Conservation (phyloP, 2,329 filamentous ascomycete species). For the Drechslera avenae region DNA sequence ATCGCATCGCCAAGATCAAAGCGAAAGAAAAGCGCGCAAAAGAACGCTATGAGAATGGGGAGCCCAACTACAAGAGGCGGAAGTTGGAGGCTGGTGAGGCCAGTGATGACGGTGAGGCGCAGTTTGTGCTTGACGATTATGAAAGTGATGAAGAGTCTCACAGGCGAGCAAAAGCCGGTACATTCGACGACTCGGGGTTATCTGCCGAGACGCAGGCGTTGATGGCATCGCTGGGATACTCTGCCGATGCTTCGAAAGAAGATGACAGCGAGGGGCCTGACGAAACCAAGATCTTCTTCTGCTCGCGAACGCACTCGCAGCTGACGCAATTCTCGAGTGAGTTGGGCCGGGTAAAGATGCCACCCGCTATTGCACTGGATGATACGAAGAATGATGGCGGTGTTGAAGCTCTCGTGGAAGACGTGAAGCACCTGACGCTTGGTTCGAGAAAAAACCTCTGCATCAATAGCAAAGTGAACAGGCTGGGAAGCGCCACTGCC, state of each 20-base stretch:
- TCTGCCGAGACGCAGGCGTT: slow-evolving; percentile 77
- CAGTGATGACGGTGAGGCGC: slow-evolving; percentile 59
- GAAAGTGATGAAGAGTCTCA: slow-evolving; percentile 64
- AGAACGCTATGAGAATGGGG: slow-evolving; percentile 56
- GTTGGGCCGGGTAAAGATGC: slow-evolving; percentile 76
- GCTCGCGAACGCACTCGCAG: slow-evolving; percentile 91
- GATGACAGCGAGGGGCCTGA: slow-evolving; percentile 61
- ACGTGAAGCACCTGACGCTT: slow-evolving; percentile 79
- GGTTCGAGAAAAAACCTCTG: slow-evolving; percentile 87
- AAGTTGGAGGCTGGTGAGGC: slow-evolving; percentile 20
- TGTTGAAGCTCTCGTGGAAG: slow-evolving; percentile 55
- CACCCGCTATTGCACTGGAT: slow-evolving; percentile 64
- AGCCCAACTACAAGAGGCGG: slow-evolving; percentile 54
- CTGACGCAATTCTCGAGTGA: slow-evolving; percentile 86
- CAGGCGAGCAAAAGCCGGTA: slow-evolving; percentile 19
- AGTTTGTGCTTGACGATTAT: slow-evolving; percentile 78
- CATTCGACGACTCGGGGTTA: slow-evolving; percentile 54
- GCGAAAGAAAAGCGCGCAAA: slow-evolving; percentile 65
- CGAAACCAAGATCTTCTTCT: slow-evolving; percentile 86
- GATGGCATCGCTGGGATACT: slow-evolving; percentile 64
- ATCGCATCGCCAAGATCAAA: slow-evolving; percentile 68
- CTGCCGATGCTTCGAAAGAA: slow-evolving; percentile 46
- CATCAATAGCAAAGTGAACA: slow-evolving; percentile 82
- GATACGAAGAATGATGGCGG: slow-evolving; percentile 13
- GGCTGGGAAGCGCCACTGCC: slow-evolving; percentile 70